Conservation (phyloP, 345 rosid genomes). For the Ceriops decandra region DNA sequence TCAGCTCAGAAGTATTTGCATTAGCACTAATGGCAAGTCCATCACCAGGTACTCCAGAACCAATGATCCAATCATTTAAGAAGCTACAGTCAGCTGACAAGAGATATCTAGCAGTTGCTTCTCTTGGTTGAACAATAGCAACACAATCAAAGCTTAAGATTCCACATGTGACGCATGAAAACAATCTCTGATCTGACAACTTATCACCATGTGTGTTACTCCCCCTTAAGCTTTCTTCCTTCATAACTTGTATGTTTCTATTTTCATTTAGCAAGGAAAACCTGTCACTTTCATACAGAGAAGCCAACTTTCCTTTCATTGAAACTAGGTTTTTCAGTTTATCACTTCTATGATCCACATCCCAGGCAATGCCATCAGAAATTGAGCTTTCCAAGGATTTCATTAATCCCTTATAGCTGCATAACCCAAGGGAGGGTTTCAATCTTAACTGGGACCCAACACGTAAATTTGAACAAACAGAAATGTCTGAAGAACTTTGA, state of each 20-base stretch:
- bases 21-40: slow-evolving; percentile 27
- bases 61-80: slow-evolving; percentile 76
- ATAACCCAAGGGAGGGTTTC: slow-evolving; percentile 33
- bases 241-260: slow-evolving; percentile 17
- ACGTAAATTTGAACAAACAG: slow-evolving; percentile 64
- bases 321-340: slow-evolving; percentile 41
- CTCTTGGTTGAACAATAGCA: slow-evolving; percentile 81
- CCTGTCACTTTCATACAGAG: slow-evolving; percentile 54
- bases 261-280: slow-evolving; percentile 31
- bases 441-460: slow-evolving; percentile 60
- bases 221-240: slow-evolving; percentile 27
- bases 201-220: slow-evolving; percentile 37
- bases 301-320: slow-evolving; percentile 54
- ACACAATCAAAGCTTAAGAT: slow-evolving; percentile 78
- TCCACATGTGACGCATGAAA: slow-evolving; percentile 92
- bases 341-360: slow-evolving; percentile 27
- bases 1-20: slow-evolving; percentile 28
- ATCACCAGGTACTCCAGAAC: slow-evolving; percentile 46
- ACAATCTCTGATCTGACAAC: slow-evolving; percentile 81
- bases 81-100: slow-evolving; percentile 92
- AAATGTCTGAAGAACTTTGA: slow-evolving; percentile 59
- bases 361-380: slow-evolving; percentile 29
- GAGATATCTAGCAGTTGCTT: slow-evolving; percentile 74
- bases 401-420: slow-evolving; percentile 33
- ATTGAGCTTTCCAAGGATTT: slow-evolving; percentile 35